phyloP scores from a whole-genome alignment of 768 basidiomycete species.

The Solioccasus polychromus region DNA sequence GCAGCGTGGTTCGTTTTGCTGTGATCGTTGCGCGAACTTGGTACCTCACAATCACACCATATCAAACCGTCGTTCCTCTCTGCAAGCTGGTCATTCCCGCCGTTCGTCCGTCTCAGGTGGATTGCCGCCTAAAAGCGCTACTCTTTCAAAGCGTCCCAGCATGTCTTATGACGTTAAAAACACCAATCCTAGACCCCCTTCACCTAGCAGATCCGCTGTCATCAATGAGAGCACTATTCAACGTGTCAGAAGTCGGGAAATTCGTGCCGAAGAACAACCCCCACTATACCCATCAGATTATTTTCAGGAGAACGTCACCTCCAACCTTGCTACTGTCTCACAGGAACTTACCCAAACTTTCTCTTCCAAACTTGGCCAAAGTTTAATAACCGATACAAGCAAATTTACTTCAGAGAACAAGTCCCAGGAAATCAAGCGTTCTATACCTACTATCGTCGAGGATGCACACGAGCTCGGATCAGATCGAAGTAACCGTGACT shows the following conservation, averaged over 20 bases:
- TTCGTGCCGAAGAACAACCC: conserved; percentile 17
- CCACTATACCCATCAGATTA: conserved; percentile 9
- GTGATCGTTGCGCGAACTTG: conserved; percentile 33
- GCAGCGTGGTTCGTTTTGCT: conserved; percentile 32
- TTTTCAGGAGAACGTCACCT: conserved; percentile 14
- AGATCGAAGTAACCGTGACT: conserved; percentile 14
- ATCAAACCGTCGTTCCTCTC: conserved; percentile 26
- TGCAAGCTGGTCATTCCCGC: conserved; percentile 24
- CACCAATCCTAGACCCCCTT: conserved; percentile 7
- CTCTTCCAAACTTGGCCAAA: conserved; percentile 11
- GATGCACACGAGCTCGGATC: conserved; percentile 22
- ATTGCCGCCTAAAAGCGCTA: conserved; percentile 4
- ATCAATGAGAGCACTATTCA: conserved; percentile 11
- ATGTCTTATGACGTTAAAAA: conserved; percentile 7
- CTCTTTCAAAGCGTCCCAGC: conserved; percentile 20
- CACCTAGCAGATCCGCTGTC: conserved; percentile 10
- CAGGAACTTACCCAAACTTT: conserved; percentile 15
- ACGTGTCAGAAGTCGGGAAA: conserved; percentile 11
- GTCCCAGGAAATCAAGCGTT: conserved; percentile 23
- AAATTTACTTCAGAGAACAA: conserved; percentile 14
- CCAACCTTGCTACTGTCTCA: conserved; percentile 5
- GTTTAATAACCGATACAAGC: conserved; percentile 16
- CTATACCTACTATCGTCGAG: conserved; percentile 30
- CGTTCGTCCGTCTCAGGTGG: conserved; percentile 26
- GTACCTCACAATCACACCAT: conserved; percentile 31